phyloP scores from a whole-genome alignment of 768 basidiomycete species.

The Lyophyllum atratum region DNA sequence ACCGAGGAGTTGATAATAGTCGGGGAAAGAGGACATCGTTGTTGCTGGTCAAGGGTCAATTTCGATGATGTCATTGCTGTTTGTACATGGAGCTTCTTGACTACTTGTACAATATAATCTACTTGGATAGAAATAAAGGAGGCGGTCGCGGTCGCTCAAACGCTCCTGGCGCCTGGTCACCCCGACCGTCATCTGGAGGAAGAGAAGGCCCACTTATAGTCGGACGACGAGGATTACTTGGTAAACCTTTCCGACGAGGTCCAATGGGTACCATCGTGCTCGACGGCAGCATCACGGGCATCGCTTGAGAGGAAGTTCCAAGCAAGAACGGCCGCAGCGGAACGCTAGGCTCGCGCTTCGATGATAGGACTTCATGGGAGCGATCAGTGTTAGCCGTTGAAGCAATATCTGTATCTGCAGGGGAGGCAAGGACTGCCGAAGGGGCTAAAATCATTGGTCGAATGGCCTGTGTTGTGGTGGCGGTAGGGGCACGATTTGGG shows the following conservation, averaged over 20 bases:
- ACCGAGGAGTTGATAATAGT: slow-evolving; percentile 73
- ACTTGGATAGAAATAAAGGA: slow-evolving; percentile 25
- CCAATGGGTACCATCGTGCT: slow-evolving; percentile 30
- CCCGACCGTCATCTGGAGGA: slow-evolving; percentile 17
- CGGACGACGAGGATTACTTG: slow-evolving; percentile 26
- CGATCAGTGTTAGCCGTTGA: neutral
- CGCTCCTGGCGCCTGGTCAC: slow-evolving; percentile 25
- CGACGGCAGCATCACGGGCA: slow-evolving; percentile 22
- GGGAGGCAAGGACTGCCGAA: neutral
- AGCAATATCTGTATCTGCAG: neutral
- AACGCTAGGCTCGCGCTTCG: slow-evolving; percentile 4
- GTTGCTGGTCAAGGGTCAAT: slow-evolving; percentile 1
- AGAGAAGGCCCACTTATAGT: slow-evolving; percentile 31
- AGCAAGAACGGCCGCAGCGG: slow-evolving; percentile 35
- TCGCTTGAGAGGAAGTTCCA: slow-evolving; percentile 28
- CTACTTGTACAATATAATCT: neutral
- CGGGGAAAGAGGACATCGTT: slow-evolving; percentile 75
- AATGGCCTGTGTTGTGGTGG: neutral
- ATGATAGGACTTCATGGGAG: neutral
- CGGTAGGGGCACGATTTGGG: neutral
- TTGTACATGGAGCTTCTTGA: neutral
- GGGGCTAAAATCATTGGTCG: slow-evolving; percentile 13
- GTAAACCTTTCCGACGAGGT: slow-evolving; percentile 25
- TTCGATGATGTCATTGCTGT: slow-evolving; percentile 2
- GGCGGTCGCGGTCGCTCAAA: slow-evolving; percentile 46